Evolutionary conservation across 768 basidiomycete genomes (phyloP).

Genomic region (Hemileccinum rubropunctum): DNA sequence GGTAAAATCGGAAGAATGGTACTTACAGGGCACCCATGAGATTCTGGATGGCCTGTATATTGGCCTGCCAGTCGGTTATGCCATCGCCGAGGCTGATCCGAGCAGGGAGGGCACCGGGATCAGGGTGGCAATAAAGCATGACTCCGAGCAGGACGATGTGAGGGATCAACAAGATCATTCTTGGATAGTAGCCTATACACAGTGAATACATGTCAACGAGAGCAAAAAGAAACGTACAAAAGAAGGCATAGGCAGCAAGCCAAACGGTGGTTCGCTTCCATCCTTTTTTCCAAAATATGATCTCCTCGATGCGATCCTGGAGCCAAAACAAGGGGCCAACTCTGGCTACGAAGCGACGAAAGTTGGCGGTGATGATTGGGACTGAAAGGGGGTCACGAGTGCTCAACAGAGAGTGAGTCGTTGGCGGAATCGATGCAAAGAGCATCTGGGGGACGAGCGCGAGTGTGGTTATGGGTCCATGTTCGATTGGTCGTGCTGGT

Average conservation of each 20-base stretch:
- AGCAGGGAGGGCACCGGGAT: conserved; percentile 27
- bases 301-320: conserved; percentile 84
- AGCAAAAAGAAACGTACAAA: conserved; percentile 57
- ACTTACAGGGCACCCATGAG: conserved; percentile 81
- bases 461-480: conserved; percentile 29
- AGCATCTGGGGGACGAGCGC: conserved; percentile 42
- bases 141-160: conserved; percentile 59
- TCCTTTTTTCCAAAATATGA: conserved; percentile 76
- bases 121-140: conserved; percentile 64
- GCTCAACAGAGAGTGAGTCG: conserved; percentile 41
- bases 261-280: conserved; percentile 71
- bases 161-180: conserved; percentile 67
- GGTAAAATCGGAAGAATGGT: too few species aligned
- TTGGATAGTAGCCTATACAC: conserved; percentile 69
- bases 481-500: too few species aligned
- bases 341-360: conserved; percentile 69
- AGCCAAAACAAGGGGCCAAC: conserved; percentile 86
- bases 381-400: conserved; percentile 71
- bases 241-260: conserved; percentile 73
- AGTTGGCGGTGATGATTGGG: conserved; percentile 60
- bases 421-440: too few species aligned
- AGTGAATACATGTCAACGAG: not conserved
- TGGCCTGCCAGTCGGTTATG: conserved; percentile 79
- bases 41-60: conserved; percentile 87
- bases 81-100: conserved; percentile 50